A percentile compares a stretch with the other conserved stretches of the same genome.
Evolutionary conservation across 768 basidiomycete species (phyloP).

Genomic region (Lactarius evosmus): DNA sequence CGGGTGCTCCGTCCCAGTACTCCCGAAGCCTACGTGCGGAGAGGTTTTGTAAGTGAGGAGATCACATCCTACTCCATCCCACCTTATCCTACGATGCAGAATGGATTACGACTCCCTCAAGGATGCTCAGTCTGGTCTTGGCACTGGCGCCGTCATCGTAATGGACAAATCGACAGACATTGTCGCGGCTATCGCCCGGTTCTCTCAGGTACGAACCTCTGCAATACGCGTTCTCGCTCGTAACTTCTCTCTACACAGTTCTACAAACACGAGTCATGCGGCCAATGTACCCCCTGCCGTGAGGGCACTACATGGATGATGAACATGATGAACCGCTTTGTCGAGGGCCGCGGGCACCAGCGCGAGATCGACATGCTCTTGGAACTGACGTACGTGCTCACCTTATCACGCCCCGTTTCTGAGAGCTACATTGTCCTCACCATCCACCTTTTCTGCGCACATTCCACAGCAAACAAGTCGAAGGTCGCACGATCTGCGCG

Average conservation of each 20-base stretch:
- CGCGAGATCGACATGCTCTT: conserved; percentile 98
- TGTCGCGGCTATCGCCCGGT: conserved; percentile 89
- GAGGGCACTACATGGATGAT: conserved; percentile 99
- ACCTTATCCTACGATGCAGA: conserved; percentile 38
- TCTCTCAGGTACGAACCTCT: conserved; percentile 57
- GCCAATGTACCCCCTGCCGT: conserved; percentile 93
- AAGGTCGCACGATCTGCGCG: conserved; percentile 95
- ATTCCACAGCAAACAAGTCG: conserved; percentile 82
- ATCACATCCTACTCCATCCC: not conserved
- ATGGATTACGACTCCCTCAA: conserved; percentile 99
- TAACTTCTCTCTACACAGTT: conserved; percentile 50
- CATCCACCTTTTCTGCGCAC: conserved; percentile 6
- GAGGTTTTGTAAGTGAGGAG: conserved; percentile 76
- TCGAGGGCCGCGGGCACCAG: conserved; percentile 82
- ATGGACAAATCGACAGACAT: conserved; percentile 99
- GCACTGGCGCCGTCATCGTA: conserved; percentile 97
- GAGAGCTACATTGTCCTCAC: not conserved
- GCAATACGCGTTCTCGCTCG: not conserved
- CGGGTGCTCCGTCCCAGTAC: conserved; percentile 89
- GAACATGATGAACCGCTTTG: conserved; percentile 99
- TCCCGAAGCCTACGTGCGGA: conserved; percentile 77
- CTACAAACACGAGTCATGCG: conserved; percentile 98
- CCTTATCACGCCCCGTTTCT: not conserved
- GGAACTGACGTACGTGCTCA: conserved; percentile 72
- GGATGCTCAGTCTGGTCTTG: conserved; percentile 93